Conservation (phyloP, 2,329 filamentous ascomycete genomes). For the Sporothrix pallida region DNA sequence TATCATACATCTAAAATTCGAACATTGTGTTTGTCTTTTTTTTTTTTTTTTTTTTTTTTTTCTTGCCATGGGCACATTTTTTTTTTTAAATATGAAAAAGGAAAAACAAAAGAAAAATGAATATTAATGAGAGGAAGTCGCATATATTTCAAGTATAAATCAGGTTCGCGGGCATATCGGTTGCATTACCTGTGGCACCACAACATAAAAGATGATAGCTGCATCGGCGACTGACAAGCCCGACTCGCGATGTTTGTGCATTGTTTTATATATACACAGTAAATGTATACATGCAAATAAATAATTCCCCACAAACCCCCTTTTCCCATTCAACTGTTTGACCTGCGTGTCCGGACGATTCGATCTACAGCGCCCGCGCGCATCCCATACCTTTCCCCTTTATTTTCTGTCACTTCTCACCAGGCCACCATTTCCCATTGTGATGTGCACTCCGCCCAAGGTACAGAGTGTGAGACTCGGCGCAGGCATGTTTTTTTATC, state of each 20-base stretch:
- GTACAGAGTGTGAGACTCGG: too few relatives aligned
- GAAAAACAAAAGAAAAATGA: not conserved
- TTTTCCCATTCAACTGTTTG: constrained; percentile 28
- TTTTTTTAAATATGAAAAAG: constrained; percentile 9
- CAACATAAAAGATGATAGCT: not conserved
- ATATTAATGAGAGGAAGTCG: too few relatives aligned
- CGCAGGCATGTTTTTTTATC: not conserved
- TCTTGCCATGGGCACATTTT: not conserved
- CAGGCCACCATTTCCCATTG: not conserved
- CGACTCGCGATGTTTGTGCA: not conserved
- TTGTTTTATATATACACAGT: not conserved
- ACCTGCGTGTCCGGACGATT: constrained; percentile 33
- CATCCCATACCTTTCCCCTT: constrained; percentile 9
- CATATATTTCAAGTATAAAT: too few relatives aligned
- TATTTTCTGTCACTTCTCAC: not conserved
- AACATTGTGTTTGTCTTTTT: too few relatives aligned
- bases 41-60: not conserved
- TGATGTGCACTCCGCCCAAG: not conserved
- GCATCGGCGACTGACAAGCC: not conserved
- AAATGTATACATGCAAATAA: not conserved
- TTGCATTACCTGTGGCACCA: too few relatives aligned
- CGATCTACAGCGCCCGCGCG: constrained; percentile 28
- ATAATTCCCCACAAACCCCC: not conserved
- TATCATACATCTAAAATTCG: too few relatives aligned
- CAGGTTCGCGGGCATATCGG: too few relatives aligned